Evolutionary conservation across 2,329 filamentous ascomycete species (phyloP), one percentile per base, ranked within the genome.

Genomic region (Sodiomyces alkalinus): DNA sequence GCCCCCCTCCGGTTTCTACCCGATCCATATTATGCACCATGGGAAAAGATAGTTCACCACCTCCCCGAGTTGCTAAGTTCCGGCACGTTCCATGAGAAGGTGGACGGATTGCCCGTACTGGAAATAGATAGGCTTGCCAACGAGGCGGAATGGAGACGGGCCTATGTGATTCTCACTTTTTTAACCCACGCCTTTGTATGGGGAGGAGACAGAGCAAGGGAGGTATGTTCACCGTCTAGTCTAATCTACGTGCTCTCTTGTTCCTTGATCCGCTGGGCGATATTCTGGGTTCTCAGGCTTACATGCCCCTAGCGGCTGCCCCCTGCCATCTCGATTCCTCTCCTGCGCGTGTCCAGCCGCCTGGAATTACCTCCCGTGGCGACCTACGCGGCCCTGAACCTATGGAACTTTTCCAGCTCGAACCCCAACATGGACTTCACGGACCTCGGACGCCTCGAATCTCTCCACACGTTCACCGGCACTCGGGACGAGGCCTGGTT

Each of bases 401-500:
- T 96, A 9, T 96, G 86, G 86, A 96, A 96, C 54, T 94, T 80
- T 54, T 64, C 68, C 36, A 72, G 77, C 21, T 64, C 68, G 36
- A 72, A 77, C 21, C 35, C 40, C 0, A 47, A 51, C 3, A 24
- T 41, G 1, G 64, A 74, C 27, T 69, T 79, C 17, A 68, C 74
- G 38, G 58, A 71, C 32, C 58, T 87, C 7, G 68, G 81, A 33
- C 73, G 78, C 28, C 60, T 94, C 8, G 60, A 66, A 13, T 77
- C 75, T 0, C 62, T 86, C 7, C 68, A 79, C 44, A 92, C 86
- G 9, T 90, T 93, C 44, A 94, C 85, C 4, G 86, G 83, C 16
- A 90, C 82, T 6, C 56, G 77, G 28, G 85, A 92, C 40, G 87
- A 96, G 52, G 83, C 85, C 41, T 94, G 87, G 87, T 96, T 96